phyloP scores from a whole-genome alignment of 805 yeast genomes.

The Kurtzmaniella fragi region DNA sequence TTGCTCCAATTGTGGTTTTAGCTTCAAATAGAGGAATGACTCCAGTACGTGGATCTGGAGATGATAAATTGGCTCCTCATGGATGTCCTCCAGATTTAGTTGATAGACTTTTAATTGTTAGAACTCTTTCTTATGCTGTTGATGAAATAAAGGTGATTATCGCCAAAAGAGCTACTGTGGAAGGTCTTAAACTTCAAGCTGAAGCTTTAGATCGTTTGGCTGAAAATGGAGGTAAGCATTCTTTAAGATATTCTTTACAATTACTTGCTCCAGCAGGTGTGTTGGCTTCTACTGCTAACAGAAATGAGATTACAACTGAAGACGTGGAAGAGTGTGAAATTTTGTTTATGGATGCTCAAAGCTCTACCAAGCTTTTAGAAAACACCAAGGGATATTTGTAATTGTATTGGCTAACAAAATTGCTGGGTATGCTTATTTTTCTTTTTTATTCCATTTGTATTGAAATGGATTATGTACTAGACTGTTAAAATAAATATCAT shows the following conservation, averaged over 20 bases:
- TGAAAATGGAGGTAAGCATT: constrained; percentile 65
- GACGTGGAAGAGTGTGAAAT: constrained; percentile 83
- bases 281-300: constrained; percentile 67
- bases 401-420: neutral
- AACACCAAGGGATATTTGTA: constrained; percentile 29
- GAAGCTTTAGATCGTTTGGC: constrained; percentile 78
- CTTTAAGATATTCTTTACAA: constrained; percentile 89
- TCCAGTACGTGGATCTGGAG: constrained; percentile 82
- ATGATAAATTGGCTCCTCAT: constrained; percentile 82
- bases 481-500: no score
- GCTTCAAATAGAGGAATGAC: constrained; percentile 96
- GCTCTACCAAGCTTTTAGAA: constrained; percentile 71
- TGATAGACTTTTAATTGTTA: constrained; percentile 85
- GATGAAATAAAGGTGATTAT: constrained; percentile 82
- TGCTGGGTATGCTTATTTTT: no score
- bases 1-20: constrained; percentile 91
- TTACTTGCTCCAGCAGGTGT: constrained; percentile 87
- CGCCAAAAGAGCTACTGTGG: constrained; percentile 75
- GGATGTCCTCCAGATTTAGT: constrained; percentile 95
- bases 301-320: constrained; percentile 57
- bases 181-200: constrained; percentile 56
- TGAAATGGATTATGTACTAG: no score
- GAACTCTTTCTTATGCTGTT: constrained; percentile 82
- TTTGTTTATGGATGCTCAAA: constrained; percentile 79
- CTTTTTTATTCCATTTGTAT: no score